phyloP scores from a whole-genome alignment of 257 asterid genomes.

The Fraxinus americana region DNA sequence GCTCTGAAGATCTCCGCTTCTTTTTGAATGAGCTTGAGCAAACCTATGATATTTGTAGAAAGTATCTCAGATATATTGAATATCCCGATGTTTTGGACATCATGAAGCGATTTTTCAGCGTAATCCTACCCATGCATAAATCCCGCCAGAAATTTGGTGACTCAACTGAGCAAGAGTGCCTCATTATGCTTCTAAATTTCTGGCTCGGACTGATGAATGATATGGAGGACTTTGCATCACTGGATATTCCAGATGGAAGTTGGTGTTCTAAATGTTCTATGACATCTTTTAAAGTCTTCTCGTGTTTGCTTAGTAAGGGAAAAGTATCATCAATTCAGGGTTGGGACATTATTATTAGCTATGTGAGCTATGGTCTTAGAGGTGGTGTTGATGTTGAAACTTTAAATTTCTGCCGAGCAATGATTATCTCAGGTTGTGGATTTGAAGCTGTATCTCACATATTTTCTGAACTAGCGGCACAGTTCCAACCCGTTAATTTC shows the following conservation, averaged over 20 bases:
- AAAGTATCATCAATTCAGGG: slow-evolving; percentile 66
- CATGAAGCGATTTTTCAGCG: slow-evolving; percentile 60
- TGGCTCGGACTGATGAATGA: slow-evolving; percentile 80
- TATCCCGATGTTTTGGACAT: slow-evolving; percentile 47
- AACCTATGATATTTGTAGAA: slow-evolving; percentile 51
- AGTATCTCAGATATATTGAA: slow-evolving; percentile 56
- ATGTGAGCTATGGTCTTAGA: slow-evolving; percentile 52
- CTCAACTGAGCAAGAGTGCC: slow-evolving; percentile 60
- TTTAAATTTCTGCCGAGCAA: slow-evolving; percentile 65
- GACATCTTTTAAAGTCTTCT: slow-evolving; percentile 53
- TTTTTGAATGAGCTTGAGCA: slow-evolving; percentile 65
- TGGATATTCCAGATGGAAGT: slow-evolving; percentile 37
- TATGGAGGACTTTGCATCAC: slow-evolving; percentile 47
- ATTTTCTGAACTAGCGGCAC: slow-evolving; percentile 42
- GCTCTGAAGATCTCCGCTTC: slow-evolving; percentile 52
- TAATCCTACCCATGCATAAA: slow-evolving; percentile 48
- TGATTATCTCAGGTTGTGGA: slow-evolving; percentile 73
- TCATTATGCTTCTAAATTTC: slow-evolving; percentile 64
- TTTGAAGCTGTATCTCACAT: slow-evolving; percentile 58
- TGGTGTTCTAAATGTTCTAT: slow-evolving; percentile 55
- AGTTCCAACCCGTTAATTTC: slow-evolving; percentile 44
- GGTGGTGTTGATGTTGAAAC: slow-evolving; percentile 47
- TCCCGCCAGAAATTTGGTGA: slow-evolving; percentile 40
- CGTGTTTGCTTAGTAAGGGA: slow-evolving; percentile 52
- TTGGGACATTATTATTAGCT: slow-evolving; percentile 67